phyloP scores from a whole-genome alignment of 2,329 filamentous ascomycete genomes.

The Aureobasidium sp. region DNA sequence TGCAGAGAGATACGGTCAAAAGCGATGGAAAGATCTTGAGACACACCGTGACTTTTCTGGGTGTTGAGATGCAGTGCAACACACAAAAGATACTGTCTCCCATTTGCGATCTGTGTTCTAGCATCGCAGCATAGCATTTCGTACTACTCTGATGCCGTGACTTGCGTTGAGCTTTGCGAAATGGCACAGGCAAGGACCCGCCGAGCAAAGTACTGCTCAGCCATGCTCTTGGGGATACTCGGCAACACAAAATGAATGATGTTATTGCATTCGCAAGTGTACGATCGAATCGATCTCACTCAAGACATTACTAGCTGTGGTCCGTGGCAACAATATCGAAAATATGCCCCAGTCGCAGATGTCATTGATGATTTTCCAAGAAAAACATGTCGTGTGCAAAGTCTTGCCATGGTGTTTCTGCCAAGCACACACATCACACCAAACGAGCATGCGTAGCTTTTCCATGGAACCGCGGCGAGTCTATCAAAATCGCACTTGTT shows the following conservation, averaged over 20 bases:
- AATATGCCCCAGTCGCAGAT: too few relatives aligned
- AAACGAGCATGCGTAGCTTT: neutral
- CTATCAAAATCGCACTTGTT: neutral
- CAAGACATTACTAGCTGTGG: neutral
- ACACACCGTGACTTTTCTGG: neutral
- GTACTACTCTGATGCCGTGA: neutral
- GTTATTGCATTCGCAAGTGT: neutral
- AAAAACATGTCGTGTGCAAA: too few relatives aligned
- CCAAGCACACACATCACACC: constrained; percentile 1
- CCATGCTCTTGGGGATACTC: neutral
- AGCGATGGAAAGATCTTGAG: too few relatives aligned
- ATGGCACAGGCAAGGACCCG: neutral
- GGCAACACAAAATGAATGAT: neutral
- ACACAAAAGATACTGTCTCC: neutral
- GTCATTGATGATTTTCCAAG: too few relatives aligned
- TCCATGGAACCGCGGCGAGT: constrained; percentile 1
- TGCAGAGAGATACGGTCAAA: too few relatives aligned
- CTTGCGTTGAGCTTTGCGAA: constrained; percentile 1
- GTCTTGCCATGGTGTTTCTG: too few relatives aligned
- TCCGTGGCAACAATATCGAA: neutral
- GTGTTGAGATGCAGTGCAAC: neutral
- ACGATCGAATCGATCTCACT: neutral
- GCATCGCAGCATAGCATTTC: neutral
- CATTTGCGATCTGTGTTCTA: too few relatives aligned
- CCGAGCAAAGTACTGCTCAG: neutral